Evolutionary conservation across 495 filamentous ascomycete genomes (phyloP), one percentile per base, ranked within the genome.

Genomic region (Physcia stellaris): DNA sequence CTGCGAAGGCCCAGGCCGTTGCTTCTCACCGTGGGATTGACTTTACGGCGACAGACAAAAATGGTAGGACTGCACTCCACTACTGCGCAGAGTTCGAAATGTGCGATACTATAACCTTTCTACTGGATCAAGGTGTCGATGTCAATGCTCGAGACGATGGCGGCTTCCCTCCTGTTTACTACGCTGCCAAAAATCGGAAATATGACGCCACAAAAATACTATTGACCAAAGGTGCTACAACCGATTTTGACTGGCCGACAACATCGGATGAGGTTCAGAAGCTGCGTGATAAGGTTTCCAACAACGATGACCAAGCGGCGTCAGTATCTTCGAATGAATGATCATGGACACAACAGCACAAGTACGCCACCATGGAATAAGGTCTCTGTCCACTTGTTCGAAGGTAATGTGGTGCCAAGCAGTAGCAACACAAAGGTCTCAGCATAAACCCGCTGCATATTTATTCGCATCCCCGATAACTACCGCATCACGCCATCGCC

Each of bases 81-180:
- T 47, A 46, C 31, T 54, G 51, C 34, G 51, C 51, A 10, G 43
- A 46, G 17, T 52, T 51, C 23, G 50, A 49, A 21, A 45, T 51
- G 24, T 10, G 28, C 9, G 46, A 41, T n/a, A 48, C 41, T 5
- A 43, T 49, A 16, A 19, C 40, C 6, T 18, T 42, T 2, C 30
- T 53, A 2, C 28, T 53, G 26, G 41, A 51, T 13, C 37, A 51
- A 28, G 51, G 49, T 19, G 51, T 46, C 32, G 42, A 54, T 26
- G 42, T 54, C 18, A 43, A 54, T 24, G 45, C 51, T 18, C 35
- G 26, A 9, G 51, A 54, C 27, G 31, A 52, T 17, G 3, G 13
- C 17, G 18, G 24, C 15, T 18, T 16, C 19, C 13, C 33, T 35
- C 33, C 33, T 0, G 0, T 35, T n/a, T 35, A 35, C 33, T 35